Conservation (phyloP, 106 monocot genomes). For the Dendrobium chrysotoxum region DNA sequence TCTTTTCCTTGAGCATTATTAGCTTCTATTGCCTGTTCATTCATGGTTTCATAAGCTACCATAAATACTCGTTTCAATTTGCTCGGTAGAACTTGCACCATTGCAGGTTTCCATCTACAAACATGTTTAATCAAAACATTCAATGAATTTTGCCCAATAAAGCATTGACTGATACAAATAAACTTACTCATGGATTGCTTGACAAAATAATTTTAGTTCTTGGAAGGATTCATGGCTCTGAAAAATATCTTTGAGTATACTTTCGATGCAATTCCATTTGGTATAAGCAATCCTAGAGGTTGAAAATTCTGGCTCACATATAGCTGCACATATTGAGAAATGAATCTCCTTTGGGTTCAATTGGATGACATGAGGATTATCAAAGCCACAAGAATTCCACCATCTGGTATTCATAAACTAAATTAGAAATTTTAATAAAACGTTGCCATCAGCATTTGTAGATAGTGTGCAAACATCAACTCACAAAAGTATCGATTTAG, state of each 20-base stretch:
- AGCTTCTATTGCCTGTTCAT: constrained; percentile 20
- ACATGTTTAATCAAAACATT: no score
- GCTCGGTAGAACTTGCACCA: no score
- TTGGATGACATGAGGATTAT: constrained; percentile 2
- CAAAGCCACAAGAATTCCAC: constrained; percentile 21
- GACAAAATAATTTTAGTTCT: constrained; percentile 11
- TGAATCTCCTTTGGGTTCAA: constrained; percentile 21
- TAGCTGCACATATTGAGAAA: constrained; percentile 27
- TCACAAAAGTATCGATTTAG: constrained; percentile 20
- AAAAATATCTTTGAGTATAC: constrained; percentile 13
- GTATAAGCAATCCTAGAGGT: constrained; percentile 21
- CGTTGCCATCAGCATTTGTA: neutral
- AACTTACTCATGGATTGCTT: constrained; percentile 15
- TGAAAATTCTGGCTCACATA: constrained; percentile 21
- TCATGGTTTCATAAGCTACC: constrained; percentile 13
- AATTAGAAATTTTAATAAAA: neutral
- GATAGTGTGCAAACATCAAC: neutral
- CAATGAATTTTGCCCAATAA: neutral
- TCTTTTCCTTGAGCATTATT: constrained; percentile 26
- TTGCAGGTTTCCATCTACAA: no score
- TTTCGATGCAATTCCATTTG: constrained; percentile 30
- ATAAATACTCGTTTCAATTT: constrained; percentile 12
- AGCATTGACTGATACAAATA: no score
- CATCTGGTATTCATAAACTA: constrained; percentile 9
- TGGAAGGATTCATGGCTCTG: constrained; percentile 17